Evolutionary conservation across 2,329 filamentous ascomycete genomes (phyloP).

Genomic region (Colletotrichum neosansevieriae): DNA sequence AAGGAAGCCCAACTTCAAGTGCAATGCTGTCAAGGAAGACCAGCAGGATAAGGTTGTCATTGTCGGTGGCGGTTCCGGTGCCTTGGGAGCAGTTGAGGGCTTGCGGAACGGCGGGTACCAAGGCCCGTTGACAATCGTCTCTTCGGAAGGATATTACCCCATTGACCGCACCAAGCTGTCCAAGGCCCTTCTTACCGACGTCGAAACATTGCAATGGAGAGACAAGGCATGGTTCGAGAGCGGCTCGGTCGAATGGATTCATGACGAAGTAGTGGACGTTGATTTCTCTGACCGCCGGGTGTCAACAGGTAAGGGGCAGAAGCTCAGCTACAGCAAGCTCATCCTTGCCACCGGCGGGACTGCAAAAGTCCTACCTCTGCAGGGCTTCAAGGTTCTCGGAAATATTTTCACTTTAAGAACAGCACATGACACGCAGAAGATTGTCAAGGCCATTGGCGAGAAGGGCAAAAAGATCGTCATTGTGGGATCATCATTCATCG

Average conservation of each 20-base stretch:
- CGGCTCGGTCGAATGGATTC: slow-evolving; percentile 67
- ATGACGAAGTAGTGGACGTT: slow-evolving; percentile 76
- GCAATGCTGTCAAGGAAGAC: slow-evolving; percentile 62
- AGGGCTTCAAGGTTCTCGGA: slow-evolving; percentile 85
- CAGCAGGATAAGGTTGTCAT: slow-evolving; percentile 79
- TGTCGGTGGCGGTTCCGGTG: slow-evolving; percentile 88
- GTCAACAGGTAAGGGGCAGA: slow-evolving; percentile 78
- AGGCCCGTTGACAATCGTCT: slow-evolving; percentile 85
- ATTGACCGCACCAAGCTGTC: slow-evolving; percentile 97
- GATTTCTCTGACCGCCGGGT: slow-evolving; percentile 82
- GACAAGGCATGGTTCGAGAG: slow-evolving; percentile 81
- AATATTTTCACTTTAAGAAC: slow-evolving; percentile 90
- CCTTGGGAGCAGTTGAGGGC: slow-evolving; percentile 84
- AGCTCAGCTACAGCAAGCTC: slow-evolving; percentile 85
- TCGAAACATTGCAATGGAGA: slow-evolving; percentile 81
- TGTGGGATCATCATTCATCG: slow-evolving; percentile 94
- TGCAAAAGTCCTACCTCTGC: slow-evolving; percentile 79
- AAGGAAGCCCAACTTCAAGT: slow-evolving; percentile 80
- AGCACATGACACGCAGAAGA: slow-evolving; percentile 81
- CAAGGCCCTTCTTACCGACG: slow-evolving; percentile 88
- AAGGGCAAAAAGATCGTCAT: slow-evolving; percentile 93
- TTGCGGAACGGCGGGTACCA: slow-evolving; percentile 85
- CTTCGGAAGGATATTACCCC: slow-evolving; percentile 85
- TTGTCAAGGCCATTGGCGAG: slow-evolving; percentile 82
- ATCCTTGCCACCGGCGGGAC: slow-evolving; percentile 90